A percentile compares a stretch with the other conserved stretches of the same genome.
These are phyloP conservation scores for Pseudocercospora fuligena DNA, from an alignment of 2,329 filamentous ascomycete genomes.

Conservation along the genomic window DNA sequence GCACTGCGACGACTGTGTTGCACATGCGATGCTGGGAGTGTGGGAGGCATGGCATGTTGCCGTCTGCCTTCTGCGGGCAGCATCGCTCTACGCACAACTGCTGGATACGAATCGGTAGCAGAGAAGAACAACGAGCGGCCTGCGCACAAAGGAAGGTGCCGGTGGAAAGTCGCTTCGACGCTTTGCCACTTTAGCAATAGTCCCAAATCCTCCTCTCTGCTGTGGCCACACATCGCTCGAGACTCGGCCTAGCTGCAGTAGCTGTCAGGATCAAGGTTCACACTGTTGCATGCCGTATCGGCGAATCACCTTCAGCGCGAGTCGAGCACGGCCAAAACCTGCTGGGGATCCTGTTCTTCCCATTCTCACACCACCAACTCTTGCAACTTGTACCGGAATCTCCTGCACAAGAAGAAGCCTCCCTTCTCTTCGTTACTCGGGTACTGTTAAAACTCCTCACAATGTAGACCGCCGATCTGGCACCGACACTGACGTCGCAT, in stretches of 20 bases:
- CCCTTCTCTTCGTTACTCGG: not conserved
- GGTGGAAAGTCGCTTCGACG: not conserved
- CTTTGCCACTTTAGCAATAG: not conserved
- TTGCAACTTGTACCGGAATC: not conserved
- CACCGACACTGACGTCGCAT: not conserved
- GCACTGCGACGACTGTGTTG: not conserved
- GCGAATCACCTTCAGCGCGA: not conserved
- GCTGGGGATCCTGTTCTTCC: not conserved
- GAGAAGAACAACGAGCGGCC: not conserved
- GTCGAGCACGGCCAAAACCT: not conserved
- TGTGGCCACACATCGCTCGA: not conserved
- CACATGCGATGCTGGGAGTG: not conserved
- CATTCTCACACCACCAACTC: slow-evolving; percentile 1
- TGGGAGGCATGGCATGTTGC: not conserved
- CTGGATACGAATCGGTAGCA: no score
- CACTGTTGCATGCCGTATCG: not conserved
- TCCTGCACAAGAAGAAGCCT: not conserved
- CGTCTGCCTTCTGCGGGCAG: no score
- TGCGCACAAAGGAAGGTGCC: not conserved
- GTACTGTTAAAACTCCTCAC: no score
- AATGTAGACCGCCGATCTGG: not conserved
- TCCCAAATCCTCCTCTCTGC: not conserved
- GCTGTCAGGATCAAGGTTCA: not conserved
- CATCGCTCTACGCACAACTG: not conserved
- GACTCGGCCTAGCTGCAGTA: not conserved